Evolutionary conservation across 768 basidiomycete genomes (phyloP), one percentile per base, ranked within the genome.

Genomic region (Coprinopsis strossmayeri): DNA sequence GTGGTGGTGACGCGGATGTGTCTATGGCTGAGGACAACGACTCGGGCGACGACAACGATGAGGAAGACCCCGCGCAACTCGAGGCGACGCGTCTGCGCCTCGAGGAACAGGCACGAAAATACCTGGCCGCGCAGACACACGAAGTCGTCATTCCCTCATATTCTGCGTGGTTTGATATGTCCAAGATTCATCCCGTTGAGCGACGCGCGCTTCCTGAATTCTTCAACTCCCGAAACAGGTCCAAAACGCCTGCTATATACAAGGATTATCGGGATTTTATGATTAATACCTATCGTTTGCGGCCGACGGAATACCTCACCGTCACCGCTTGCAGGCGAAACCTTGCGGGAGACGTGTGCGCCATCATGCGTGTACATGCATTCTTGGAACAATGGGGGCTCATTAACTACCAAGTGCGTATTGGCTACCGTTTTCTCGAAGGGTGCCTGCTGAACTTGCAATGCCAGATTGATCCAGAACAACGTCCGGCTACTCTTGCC

Each of bases 221-320:
- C 76, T 99, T 99, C 79, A 93, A 91, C 63, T 89, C 88, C 38
- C 77, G 91, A 46, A 97, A 98, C 65, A 71, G 94, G 48, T 88
- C 84, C 53, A 99, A 99, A 70, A 96, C 95, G 1, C 95, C 96
- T 0, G 76, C 89, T 17, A 92, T 97, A 53, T 99, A 98, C 74
- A 98, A 98, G 66, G 95, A 99, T 64, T 99, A 99, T 61, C 83
- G 96, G 52, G 95, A 99, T 73, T 99, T 99, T 58, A 99, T 99
- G 95, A 82, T 99, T 65, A 97, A 99, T 70, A 93, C 96, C 1
- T 98, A 97, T 67, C 77, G 96, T 44, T 74, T 99, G 32, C 78
- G 96, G 44, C 96, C 96, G 1, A 79, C 78, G 20, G 96, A 99
- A 64, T 99, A 99, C 59, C 77, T 99, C 50, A 99, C 96, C 15